A percentile compares a stretch with the other conserved stretches of the same genome.
phyloP scores from a whole-genome alignment of 1,284 basidiomycete genomes.

The Cutaneotrichosporon arboriforme region DNA sequence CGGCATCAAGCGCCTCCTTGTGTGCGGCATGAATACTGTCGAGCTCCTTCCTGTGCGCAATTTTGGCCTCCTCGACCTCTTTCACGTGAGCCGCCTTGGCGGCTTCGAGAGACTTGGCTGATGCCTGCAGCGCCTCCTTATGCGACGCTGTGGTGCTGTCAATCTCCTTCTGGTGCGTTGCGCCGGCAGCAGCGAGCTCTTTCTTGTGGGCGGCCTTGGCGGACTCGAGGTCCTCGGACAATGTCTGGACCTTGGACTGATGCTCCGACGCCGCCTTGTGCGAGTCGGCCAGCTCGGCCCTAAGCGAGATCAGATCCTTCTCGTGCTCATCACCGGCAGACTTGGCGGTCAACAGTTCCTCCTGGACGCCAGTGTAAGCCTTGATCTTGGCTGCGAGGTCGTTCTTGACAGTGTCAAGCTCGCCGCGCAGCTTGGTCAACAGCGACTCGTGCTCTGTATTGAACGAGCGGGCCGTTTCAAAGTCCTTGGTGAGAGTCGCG shows the following conservation, averaged over 20 bases:
- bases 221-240: slow-evolving; percentile 3
- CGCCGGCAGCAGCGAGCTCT: not conserved
- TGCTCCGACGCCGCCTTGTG: slow-evolving; percentile 1
- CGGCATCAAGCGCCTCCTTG: not conserved
- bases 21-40: not conserved
- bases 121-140: not conserved
- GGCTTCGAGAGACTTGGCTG: not conserved
- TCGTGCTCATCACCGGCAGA: slow-evolving; percentile 6
- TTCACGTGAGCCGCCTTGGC: not conserved
- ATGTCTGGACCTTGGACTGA: not conserved
- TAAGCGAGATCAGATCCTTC: slow-evolving; percentile 3
- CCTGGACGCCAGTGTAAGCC: not conserved
- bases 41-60: slow-evolving; percentile 1
- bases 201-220: not conserved
- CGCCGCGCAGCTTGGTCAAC: slow-evolving; percentile 6
- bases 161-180: not conserved
- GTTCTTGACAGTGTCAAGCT: slow-evolving; percentile 7
- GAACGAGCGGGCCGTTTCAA: slow-evolving; percentile 1
- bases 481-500: not conserved
- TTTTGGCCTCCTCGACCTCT: slow-evolving; percentile 7
- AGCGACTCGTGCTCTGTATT: slow-evolving; percentile 9
- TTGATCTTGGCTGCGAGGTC: not conserved
- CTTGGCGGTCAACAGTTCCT: not conserved
- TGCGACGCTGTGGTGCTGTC: not conserved
- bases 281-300: slow-evolving; percentile 7